Base-by-base conservation (phyloP, 2,329 filamentous ascomycete species). In the Amesomyces nigricolor region DNA sequence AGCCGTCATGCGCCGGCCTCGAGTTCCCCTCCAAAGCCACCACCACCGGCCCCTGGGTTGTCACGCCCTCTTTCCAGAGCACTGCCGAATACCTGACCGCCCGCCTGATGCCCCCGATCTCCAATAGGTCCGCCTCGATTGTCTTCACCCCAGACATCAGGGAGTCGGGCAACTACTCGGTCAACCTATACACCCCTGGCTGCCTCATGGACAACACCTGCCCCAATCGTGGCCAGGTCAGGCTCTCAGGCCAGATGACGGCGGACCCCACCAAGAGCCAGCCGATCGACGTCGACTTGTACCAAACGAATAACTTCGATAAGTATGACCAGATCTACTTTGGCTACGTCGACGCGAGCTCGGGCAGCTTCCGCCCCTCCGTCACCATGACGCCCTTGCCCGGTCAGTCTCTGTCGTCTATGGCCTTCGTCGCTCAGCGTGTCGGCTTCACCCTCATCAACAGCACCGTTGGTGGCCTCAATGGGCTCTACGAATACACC, bases 271-370 rank as follows among this genome's bases (percentile, higher is more conserved):
- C 71, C 63, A 63, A 73, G 64, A 60, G 61, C 49, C 68, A 70
- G 37, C 75, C 80, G 5, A 77, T 85, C 55, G 78, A 81, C 29
- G 82, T 78, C 0, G 78, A 81, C 0, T 74, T 96, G 7, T 95
- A 81, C 68, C 94, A 99, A 71, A 96, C 91, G 16, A 99, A 99
- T 72, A 81, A 95, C 68, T 95, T 86, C 69, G 92, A 97, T 75
- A 99, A 99, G 71, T 97, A 95, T 67, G 94, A 99, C 67, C 85
- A 89, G 63, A 85, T 99, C 56, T 96, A 91, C 72, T 87, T 86
- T 62, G 94, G 91, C 46, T 84, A 84, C 62, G 83, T 99, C 52
- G 90, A 97, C 67, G 85, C 85, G 52, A 84, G 81, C 51, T 86
- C 82, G 9, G 75, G 74, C 59, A 80, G 79, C 17, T 96, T 96